These are phyloP conservation scores for Neurospora intermedia DNA, from an alignment of 495 filamentous ascomycete genomes.

Conservation along the genomic window DNA sequence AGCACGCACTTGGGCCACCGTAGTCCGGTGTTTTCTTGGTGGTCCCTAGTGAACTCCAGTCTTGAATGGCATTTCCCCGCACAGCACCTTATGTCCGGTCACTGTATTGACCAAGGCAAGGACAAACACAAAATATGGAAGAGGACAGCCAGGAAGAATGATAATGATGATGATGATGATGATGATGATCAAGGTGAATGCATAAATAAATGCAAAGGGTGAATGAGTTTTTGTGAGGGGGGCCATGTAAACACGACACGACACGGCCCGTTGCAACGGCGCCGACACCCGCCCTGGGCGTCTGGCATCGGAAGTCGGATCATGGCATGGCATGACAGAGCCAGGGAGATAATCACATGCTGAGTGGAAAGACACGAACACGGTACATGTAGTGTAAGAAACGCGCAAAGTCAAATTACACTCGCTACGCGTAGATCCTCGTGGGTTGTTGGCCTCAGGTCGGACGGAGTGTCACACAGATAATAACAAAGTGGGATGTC, in stretches of 20 bases:
- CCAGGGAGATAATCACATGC: neutral
- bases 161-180: too few species aligned
- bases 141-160: neutral
- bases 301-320: neutral
- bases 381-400: neutral
- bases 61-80: neutral
- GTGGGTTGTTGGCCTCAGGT: neutral
- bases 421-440: neutral
- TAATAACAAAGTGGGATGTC: neutral
- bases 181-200: too few species aligned
- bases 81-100: neutral
- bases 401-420: neutral
- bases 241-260: neutral
- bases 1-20: too few species aligned
- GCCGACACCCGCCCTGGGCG: neutral
- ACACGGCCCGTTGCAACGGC: neutral
- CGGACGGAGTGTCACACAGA: neutral
- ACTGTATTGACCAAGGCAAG: too few species aligned
- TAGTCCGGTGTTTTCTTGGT: neutral
- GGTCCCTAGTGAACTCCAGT: neutral
- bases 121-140: neutral
- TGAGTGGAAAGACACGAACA: neutral
- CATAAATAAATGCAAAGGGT: too few species aligned
- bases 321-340: neutral
- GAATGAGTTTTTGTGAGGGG: too few species aligned